Evolutionary conservation across 2,329 filamentous ascomycete species (phyloP).

Genomic region (Penicillium frequentans): DNA sequence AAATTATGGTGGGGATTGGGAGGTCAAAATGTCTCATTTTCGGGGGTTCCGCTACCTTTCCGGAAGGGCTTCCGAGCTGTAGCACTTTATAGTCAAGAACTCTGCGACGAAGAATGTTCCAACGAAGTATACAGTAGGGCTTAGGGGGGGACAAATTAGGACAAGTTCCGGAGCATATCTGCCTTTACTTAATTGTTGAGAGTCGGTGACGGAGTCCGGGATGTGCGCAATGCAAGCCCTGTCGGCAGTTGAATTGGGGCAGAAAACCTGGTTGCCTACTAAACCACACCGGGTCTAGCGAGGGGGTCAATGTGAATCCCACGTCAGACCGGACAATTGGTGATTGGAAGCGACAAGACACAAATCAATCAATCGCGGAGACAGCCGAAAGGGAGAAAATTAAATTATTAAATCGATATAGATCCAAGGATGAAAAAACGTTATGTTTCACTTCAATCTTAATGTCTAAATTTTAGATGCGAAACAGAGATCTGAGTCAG

Average conservation of each 20-base stretch:
- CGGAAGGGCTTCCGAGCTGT: neutral
- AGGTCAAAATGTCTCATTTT: neutral
- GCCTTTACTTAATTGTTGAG: neutral
- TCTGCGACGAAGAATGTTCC: neutral
- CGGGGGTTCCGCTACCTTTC: neutral
- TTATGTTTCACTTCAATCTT: conserved; percentile 2
- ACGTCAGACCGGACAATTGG: conserved; percentile 3
- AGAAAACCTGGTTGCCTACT: conserved; percentile 5
- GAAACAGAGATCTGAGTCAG: conserved; percentile 19
- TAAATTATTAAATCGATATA: no score
- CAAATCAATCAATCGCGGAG: no score
- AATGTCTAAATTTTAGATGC: conserved; percentile 3
- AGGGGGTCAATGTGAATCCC: conserved; percentile 2
- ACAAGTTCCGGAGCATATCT: neutral
- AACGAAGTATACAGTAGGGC: neutral
- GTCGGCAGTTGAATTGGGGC: conserved; percentile 22
- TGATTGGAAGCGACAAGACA: neutral
- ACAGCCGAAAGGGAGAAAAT: no score
- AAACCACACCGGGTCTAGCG: conserved; percentile 13
- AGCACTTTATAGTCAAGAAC: neutral
- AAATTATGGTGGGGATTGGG: neutral
- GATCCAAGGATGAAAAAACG: neutral
- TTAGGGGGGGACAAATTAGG: neutral
- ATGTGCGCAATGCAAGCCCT: conserved; percentile 6
- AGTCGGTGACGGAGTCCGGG: neutral